Conservation (phyloP, 106 monocot genomes). For the Alisma plantagoaquatica region DNA sequence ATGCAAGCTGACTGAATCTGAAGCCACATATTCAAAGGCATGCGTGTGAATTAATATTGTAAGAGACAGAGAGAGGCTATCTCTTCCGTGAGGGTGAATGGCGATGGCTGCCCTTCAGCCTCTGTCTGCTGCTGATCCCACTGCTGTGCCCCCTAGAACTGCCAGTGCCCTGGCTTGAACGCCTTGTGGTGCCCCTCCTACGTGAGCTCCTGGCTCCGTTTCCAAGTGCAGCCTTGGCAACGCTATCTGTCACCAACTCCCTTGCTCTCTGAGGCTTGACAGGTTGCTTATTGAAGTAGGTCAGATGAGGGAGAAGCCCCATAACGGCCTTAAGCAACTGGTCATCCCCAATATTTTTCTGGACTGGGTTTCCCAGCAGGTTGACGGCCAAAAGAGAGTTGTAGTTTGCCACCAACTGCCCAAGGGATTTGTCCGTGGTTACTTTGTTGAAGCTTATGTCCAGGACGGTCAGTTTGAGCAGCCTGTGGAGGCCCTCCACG, state of each 20-base stretch:
- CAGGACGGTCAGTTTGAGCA: slow-evolving; percentile 59
- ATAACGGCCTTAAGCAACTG: slow-evolving; percentile 48
- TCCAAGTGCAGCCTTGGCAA: slow-evolving; percentile 65
- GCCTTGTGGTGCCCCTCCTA: slow-evolving; percentile 12
- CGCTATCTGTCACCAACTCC: slow-evolving; percentile 37
- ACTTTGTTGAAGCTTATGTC: slow-evolving; percentile 92
- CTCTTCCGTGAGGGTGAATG: no score
- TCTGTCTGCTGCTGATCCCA: slow-evolving; percentile 10
- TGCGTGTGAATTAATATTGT: no score
- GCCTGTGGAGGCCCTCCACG: slow-evolving; percentile 81
- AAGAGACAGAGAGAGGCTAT: no score
- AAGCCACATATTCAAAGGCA: no score
- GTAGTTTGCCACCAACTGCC: slow-evolving; percentile 84
- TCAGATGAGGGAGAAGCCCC: slow-evolving; percentile 52
- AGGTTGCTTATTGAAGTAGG: slow-evolving; percentile 68
- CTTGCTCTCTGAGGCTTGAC: slow-evolving; percentile 48
- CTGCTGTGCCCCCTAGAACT: slow-evolving; percentile 2
- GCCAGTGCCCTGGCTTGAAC: slow-evolving; percentile 14
- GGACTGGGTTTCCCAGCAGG: slow-evolving; percentile 70
- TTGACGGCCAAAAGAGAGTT: slow-evolving; percentile 56
- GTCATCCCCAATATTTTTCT: slow-evolving; percentile 65
- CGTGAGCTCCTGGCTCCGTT: slow-evolving; percentile 17
- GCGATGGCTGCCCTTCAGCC: slow-evolving; percentile 12
- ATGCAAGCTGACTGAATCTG: no score
- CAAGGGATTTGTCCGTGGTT: slow-evolving; percentile 56